Conservation (phyloP, 768 basidiomycete genomes). For the Hypholoma fasciculare region DNA sequence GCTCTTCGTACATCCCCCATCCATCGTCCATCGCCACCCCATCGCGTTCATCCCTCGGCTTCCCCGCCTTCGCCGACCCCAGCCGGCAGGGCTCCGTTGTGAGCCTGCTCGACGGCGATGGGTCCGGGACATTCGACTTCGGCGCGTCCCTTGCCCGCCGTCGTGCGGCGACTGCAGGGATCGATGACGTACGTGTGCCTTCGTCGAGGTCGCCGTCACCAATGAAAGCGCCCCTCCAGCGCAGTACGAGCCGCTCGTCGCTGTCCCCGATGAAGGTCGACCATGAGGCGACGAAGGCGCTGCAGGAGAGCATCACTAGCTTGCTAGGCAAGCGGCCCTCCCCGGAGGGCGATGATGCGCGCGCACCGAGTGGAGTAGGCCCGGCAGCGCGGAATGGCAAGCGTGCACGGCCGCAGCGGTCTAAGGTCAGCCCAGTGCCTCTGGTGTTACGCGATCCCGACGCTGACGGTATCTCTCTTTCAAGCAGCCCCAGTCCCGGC, state of each 20-base stretch:
- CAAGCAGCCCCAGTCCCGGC: slow-evolving; percentile 36
- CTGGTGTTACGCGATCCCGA: not conserved
- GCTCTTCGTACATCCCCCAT: slow-evolving; percentile 5
- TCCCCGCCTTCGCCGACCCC: not conserved
- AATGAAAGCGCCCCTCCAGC: slow-evolving; percentile 37
- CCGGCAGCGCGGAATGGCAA: slow-evolving; percentile 30
- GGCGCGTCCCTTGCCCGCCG: not conserved
- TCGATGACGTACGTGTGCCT: slow-evolving; percentile 41
- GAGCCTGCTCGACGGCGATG: not conserved
- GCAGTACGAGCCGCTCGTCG: slow-evolving; percentile 23
- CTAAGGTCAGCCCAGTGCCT: slow-evolving; percentile 26
- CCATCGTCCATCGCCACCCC: slow-evolving; percentile 11
- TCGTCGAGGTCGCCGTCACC: slow-evolving; percentile 62
- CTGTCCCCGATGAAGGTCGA: slow-evolving; percentile 46
- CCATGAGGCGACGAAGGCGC: slow-evolving; percentile 50
- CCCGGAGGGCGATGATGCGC: slow-evolving; percentile 37
- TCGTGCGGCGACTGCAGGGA: not conserved
- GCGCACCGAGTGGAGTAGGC: slow-evolving; percentile 4
- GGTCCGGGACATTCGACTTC: not conserved
- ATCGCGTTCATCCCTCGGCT: not conserved
- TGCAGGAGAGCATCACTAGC: slow-evolving; percentile 69
- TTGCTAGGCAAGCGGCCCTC: slow-evolving; percentile 68
- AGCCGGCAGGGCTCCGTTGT: not conserved
- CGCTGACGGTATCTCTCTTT: not conserved
- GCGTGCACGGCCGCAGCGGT: slow-evolving; percentile 36